Conservation (phyloP, 2,329 filamentous ascomycete species). For the Penicillium sp. region DNA sequence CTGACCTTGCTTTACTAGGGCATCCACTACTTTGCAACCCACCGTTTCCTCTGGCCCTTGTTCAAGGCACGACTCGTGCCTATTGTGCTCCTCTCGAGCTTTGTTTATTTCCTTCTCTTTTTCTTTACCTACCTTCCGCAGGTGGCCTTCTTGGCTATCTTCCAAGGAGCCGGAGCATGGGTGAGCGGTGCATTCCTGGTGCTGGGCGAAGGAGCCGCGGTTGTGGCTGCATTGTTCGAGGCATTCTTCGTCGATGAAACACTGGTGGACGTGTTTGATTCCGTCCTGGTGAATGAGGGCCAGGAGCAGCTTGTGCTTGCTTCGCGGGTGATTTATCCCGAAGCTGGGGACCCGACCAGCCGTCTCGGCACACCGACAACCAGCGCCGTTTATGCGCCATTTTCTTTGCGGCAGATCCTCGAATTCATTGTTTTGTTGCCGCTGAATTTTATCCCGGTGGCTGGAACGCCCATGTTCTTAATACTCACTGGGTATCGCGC, state of each 20-base stretch:
- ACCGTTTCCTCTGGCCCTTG: constrained; percentile 79
- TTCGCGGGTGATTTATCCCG: constrained; percentile 63
- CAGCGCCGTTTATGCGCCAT: constrained; percentile 78
- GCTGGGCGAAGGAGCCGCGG: constrained; percentile 63
- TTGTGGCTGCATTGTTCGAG: constrained; percentile 68
- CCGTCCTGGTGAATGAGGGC: constrained; percentile 73
- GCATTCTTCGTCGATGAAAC: constrained; percentile 80
- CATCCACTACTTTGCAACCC: constrained; percentile 75
- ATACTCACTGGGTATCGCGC: constrained; percentile 82
- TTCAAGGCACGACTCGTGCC: constrained; percentile 76
- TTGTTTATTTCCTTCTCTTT: constrained; percentile 84
- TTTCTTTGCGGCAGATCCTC: constrained; percentile 84
- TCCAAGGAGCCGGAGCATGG: constrained; percentile 86
- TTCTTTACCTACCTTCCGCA: constrained; percentile 86
- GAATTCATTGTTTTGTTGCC: constrained; percentile 79
- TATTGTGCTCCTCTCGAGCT: constrained; percentile 74
- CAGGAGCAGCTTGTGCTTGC: constrained; percentile 67
- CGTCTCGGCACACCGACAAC: constrained; percentile 79
- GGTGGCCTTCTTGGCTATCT: constrained; percentile 83
- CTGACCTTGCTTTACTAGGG: constrained; percentile 50
- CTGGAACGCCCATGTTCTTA: constrained; percentile 82
- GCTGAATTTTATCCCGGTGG: constrained; percentile 81
- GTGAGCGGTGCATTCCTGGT: constrained; percentile 83
- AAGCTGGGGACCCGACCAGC: constrained; percentile 71
- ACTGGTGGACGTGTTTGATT: constrained; percentile 80